These are phyloP conservation scores for Yamadazyma pseudoaaseri DNA, from an alignment of 1,139 yeast genomes.

Conservation along the genomic window DNA sequence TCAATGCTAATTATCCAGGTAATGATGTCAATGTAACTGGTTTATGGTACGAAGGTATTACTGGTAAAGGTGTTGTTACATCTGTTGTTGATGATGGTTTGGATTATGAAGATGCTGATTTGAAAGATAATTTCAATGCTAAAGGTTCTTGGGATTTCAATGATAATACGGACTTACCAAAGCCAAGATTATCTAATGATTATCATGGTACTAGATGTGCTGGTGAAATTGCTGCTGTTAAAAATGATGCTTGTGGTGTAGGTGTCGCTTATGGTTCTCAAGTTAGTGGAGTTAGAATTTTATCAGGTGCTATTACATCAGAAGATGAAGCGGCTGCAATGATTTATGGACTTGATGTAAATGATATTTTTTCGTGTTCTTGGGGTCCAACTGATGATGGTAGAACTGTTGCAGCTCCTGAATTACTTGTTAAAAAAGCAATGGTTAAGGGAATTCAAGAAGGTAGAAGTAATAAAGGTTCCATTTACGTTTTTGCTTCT, in stretches of 20 bases:
- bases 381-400: conserved; percentile 99
- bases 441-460: conserved; percentile 79
- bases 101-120: conserved; percentile 75
- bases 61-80: conserved; percentile 80
- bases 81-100: conserved; percentile 96
- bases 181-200: conserved; percentile 79
- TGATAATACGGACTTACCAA: conserved; percentile 70
- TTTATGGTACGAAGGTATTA: conserved; percentile 78
- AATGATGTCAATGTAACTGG: conserved; percentile 86
- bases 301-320: conserved; percentile 74
- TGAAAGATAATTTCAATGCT: conserved; percentile 65
- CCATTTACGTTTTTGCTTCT: conserved; percentile 90
- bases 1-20: conserved; percentile 71
- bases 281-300: conserved; percentile 87
- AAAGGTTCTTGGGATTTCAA: conserved; percentile 92
- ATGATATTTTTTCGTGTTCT: conserved; percentile 93
- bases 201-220: conserved; percentile 98
- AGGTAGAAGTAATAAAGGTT: conserved; percentile 82
- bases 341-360: conserved; percentile 72
- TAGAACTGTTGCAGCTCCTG: conserved; percentile 80
- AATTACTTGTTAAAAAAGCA: conserved; percentile 73
- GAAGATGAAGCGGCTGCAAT: conserved; percentile 92
- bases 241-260: conserved; percentile 85
- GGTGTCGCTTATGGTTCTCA: conserved; percentile 90
- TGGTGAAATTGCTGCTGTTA: conserved; percentile 93